Conservation (phyloP, 345 rosid genomes). For the Barbarea vulgaris region DNA sequence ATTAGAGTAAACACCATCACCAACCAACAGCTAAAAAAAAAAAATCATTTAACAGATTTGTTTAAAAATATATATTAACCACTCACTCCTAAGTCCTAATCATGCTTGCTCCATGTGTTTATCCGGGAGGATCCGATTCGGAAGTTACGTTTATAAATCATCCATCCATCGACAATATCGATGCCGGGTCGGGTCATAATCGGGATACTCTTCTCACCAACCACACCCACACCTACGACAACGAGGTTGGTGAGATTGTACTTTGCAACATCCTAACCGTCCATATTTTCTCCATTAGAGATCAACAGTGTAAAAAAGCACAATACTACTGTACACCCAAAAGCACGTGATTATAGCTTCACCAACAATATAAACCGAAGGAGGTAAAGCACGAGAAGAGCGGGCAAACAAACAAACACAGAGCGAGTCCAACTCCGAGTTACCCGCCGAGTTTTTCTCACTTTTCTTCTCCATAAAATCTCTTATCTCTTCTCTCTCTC, state of each 20-base stretch:
- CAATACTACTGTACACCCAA: neutral
- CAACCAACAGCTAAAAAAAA: neutral
- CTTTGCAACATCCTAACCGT: neutral
- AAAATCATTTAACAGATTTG: neutral
- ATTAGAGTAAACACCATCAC: neutral
- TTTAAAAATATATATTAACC: neutral
- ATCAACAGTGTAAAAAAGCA: conserved; percentile 19
- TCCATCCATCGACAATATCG: neutral
- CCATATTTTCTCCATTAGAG: neutral
- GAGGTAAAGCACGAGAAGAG: conserved; percentile 35
- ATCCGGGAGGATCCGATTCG: conserved; percentile 14
- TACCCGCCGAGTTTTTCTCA: conserved; percentile 25
- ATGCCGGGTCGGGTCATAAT: conserved; percentile 23
- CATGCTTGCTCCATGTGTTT: neutral
- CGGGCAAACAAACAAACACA: conserved; percentile 34
- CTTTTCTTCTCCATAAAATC: conserved; percentile 7
- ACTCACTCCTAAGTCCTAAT: neutral
- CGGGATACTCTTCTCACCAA: conserved; percentile 29
- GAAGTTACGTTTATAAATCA: neutral
- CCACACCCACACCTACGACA: conserved; percentile 38
- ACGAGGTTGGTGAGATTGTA: conserved; percentile 30
- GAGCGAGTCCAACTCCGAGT: conserved; percentile 39
- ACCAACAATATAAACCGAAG: conserved; percentile 40
- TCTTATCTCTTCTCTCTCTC: conserved; percentile 23
- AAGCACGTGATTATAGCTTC: conserved; percentile 19